phyloP scores from a whole-genome alignment of 129 eudicot genomes.

The Glebionis coronaria region DNA sequence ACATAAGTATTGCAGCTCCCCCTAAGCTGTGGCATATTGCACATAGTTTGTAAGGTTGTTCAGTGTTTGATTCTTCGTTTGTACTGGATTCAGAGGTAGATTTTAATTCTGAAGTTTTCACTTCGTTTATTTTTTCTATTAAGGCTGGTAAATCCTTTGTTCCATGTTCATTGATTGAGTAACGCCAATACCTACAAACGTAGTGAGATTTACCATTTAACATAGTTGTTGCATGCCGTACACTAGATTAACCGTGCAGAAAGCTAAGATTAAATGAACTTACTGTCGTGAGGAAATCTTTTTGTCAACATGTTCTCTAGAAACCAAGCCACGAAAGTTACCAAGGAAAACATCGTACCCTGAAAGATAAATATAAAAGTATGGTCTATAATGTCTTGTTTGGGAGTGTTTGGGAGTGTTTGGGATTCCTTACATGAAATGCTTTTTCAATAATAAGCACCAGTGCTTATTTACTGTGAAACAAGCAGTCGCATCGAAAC shows the following conservation, averaged over 20 bases:
- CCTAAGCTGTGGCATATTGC: constrained; percentile 89
- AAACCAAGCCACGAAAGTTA: constrained; percentile 85
- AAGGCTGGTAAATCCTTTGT: constrained; percentile 85
- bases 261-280: constrained; percentile 28
- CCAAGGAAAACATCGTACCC: constrained; percentile 96
- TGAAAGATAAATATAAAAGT: constrained; percentile 24
- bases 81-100: constrained; percentile 22
- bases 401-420: too few species aligned
- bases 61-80: constrained; percentile 31
- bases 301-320: constrained; percentile 84
- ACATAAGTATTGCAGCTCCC: constrained; percentile 87
- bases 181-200: constrained; percentile 65
- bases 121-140: constrained; percentile 74
- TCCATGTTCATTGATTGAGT: constrained; percentile 93
- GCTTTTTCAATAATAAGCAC: too few species aligned
- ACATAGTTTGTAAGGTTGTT: constrained; percentile 77
- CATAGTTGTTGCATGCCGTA: too few species aligned
- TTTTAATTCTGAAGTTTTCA: constrained; percentile 61
- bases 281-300: constrained; percentile 77
- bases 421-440: too few species aligned
- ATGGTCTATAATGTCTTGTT: neutral
- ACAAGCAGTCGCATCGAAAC: too few species aligned
- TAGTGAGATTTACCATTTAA: neutral
- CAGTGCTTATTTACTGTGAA: too few species aligned
- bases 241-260: too few species aligned